Base-by-base conservation (phyloP, 2,329 filamentous ascomycete species). In the Xylariaceae sp. region DNA sequence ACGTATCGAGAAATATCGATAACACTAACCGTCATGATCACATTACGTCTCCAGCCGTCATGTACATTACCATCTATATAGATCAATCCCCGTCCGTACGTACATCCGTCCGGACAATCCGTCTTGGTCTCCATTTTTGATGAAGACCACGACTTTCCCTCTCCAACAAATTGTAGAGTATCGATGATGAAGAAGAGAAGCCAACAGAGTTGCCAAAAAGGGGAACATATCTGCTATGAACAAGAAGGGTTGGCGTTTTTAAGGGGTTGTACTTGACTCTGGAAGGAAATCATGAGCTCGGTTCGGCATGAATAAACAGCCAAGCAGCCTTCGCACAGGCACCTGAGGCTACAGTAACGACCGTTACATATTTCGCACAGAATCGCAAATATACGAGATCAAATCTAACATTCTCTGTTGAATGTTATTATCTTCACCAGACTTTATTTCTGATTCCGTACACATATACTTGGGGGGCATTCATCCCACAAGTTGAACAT, bases 211-310 rank as follows among this genome's bases (percentile, higher is more conserved):
- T 5, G 23, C 23, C 23, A 30, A 30, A 4, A 30, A 30, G 23
- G 23, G 23, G 23, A 30, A 30, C 23, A 30, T 30, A 30, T 5
- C 23, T 30, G 23, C 3, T 30, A 30, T 30, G 23, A 50, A 51
- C 30, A n/a, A 10, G 10, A 47, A 15, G 34, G 53, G 23, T 39
- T 50, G 55, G 55, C 55, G 58, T 62, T 42, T 62, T 52, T 15
- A 30, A 30, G 57, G 56, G 56, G 45, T 55, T 13, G 42, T 10
- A 9, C 18, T 3, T 15, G 7, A 18, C 5, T 35, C 49, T 13
- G 4, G 13, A 55, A 53, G 2, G 23, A 30, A 30, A 30, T 30
- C 35, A 35, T 47, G 17, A 15, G 23, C 15, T 23, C 48, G 49
- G 3, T 23, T n/a, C 7, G 7, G 8, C 17, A 49, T 49, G 47